These are phyloP conservation scores for Hypomontagnella monticulosa DNA, from an alignment of 495 filamentous ascomycete species.

Conservation along the genomic window DNA sequence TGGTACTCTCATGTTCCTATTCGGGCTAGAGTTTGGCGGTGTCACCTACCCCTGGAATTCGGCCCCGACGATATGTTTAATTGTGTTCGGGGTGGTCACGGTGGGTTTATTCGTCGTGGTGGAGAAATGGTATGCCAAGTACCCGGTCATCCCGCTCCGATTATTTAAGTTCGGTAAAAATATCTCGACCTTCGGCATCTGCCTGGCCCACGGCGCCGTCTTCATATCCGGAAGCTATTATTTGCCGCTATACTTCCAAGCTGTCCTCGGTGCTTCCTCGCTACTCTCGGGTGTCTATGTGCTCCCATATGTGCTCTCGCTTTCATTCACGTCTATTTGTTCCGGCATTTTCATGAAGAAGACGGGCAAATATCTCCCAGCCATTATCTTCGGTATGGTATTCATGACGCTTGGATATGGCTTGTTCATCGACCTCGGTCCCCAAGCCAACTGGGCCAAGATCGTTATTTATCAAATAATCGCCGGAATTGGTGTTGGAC, in stretches of 20 bases:
- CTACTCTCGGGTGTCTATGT: constrained; percentile 80
- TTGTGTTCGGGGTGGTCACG: constrained; percentile 73
- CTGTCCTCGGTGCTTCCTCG: constrained; percentile 72
- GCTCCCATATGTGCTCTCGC: constrained; percentile 73
- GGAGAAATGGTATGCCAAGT: constrained; percentile 74
- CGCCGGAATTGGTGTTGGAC: constrained; percentile 69
- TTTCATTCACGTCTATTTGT: constrained; percentile 68
- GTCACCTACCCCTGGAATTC: constrained; percentile 76
- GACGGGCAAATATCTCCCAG: constrained; percentile 63
- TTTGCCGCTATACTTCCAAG: constrained; percentile 78
- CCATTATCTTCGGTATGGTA: constrained; percentile 64
- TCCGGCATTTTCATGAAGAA: constrained; percentile 77
- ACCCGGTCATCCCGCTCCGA: constrained; percentile 77
- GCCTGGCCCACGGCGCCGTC: constrained; percentile 71
- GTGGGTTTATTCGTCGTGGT: constrained; percentile 68
- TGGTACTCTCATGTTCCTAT: constrained; percentile 79
- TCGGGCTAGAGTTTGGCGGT: constrained; percentile 81
- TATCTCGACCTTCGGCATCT: constrained; percentile 63
- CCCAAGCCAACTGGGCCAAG: constrained; percentile 61
- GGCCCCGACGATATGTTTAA: constrained; percentile 75
- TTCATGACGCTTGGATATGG: constrained; percentile 70
- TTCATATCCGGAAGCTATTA: constrained; percentile 78
- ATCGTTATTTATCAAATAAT: constrained; percentile 68
- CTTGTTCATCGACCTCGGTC: constrained; percentile 66
- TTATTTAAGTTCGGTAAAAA: constrained; percentile 73